Percentiles rank a stretch among this genome's conserved stretches.
Conservation (phyloP, 805 yeast species). For the Candida maltosa region DNA sequence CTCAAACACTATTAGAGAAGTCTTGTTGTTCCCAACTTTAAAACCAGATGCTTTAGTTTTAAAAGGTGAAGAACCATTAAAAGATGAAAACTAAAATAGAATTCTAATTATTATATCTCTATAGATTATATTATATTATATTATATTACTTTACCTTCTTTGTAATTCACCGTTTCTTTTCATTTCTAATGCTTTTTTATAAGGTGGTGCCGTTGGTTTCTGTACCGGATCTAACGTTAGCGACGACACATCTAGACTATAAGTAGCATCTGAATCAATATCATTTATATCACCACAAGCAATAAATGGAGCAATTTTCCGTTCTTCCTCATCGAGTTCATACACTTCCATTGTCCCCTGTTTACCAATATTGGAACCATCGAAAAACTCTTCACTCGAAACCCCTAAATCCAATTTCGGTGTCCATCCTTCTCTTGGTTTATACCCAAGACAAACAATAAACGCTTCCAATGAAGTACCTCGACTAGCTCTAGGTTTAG, state of each 20-base stretch:
- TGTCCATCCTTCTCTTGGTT: conserved; percentile 79
- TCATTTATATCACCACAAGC: conserved; percentile 92
- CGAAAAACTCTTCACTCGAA: conserved; percentile 82
- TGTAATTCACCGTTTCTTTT: conserved; percentile 62
- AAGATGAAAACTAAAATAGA: too few relatives aligned
- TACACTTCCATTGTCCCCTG: conserved; percentile 45
- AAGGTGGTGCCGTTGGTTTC: conserved; percentile 95
- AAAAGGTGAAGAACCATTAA: conserved; percentile 20
- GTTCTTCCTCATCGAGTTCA: conserved; percentile 55
- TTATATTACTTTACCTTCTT: conserved; percentile 10
- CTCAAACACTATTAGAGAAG: conserved; percentile 96
- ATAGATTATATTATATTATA: conserved; percentile 1
- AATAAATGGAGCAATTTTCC: conserved; percentile 83
- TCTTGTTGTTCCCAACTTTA: conserved; percentile 95
- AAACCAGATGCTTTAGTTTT: conserved; percentile 70
- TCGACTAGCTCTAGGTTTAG: conserved; percentile 93
- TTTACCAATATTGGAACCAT: conserved; percentile 57
- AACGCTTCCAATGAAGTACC: conserved; percentile 94
- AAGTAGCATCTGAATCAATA: conserved; percentile 95
- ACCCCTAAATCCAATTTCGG: conserved; percentile 56
- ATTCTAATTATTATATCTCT: conserved; percentile 1
- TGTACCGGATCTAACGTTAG: conserved; percentile 86
- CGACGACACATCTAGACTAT: conserved; percentile 46
- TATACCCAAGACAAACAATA: conserved; percentile 85
- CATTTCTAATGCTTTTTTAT: conserved; percentile 85